Evolutionary conservation across 768 basidiomycete genomes (phyloP), one percentile per base, ranked within the genome.

Genomic region (Xerocomus brunneocitrinus): DNA sequence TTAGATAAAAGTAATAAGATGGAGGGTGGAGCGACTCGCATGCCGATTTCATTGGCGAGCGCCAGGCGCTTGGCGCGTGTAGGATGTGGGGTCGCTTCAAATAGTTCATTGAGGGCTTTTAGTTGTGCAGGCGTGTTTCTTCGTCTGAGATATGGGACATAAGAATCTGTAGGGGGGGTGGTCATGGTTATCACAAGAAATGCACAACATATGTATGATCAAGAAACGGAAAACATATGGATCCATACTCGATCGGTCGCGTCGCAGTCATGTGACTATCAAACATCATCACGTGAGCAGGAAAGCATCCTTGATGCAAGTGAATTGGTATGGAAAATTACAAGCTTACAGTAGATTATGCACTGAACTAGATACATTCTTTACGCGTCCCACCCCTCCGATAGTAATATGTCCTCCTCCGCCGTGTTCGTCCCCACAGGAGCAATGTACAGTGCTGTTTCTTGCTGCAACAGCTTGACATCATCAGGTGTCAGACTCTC

Each of bases 331-430:
- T 39, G 8, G 19, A 40, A 40, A 22, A 40, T 22, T 40, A 14
- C 49, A 36, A 49, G 36, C 43, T 52, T 30, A 46, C 48, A 16
- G 2, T 38, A 60, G 39, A 56, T 61, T 55, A 55, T 49, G 27
- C 30, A 27, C 9, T 35, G 30, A 24, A 14, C 25, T 53, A 52
- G 48, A 61, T 56, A 25, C 46, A 40, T 25, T 41, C 43, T 19
- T 57, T 43, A 63, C 41, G 7, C n/a, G 0, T 55, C 28, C 59
- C 60, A 61, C 16, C 53, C 57, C 13, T 58, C 59, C 24, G 52
- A 52, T 53, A 73, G 40, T 35, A 79, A 27, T 40, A 48, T 64
- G 41, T 67, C 67, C 60, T 82, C 81, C 57, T 82, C 80, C 3
- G 67, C 64, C n/a, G 79, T 74, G 47, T 70, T 76, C 9, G 71